phyloP scores from a whole-genome alignment of 2,329 filamentous ascomycete species.

The Neobulgaria alba region DNA sequence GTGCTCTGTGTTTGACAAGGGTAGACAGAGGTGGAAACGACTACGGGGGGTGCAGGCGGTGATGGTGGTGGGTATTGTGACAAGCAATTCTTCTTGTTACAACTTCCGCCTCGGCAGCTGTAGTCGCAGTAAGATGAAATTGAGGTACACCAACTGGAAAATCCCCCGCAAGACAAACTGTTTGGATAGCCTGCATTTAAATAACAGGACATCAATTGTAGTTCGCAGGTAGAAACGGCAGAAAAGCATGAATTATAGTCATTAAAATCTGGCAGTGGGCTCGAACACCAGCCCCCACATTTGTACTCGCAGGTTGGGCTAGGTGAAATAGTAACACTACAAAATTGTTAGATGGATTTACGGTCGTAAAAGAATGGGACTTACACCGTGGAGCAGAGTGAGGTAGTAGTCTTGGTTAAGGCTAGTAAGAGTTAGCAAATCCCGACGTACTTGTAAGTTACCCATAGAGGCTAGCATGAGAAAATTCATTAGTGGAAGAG shows the following conservation, averaged over 20 bases:
- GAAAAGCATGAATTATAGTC: conserved; percentile 35
- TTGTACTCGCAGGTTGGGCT: conserved; percentile 45
- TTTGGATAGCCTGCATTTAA: conserved; percentile 41
- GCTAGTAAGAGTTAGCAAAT: conserved; percentile 14
- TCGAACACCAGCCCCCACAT: conserved; percentile 45
- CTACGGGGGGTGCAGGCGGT: conserved; percentile 31
- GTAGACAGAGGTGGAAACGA: conserved; percentile 30
- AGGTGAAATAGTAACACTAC: conserved; percentile 23
- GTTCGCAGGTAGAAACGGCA: conserved; percentile 33
- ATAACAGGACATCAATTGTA: conserved; percentile 45
- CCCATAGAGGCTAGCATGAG: too few relatives aligned
- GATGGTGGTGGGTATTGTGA: conserved; percentile 34
- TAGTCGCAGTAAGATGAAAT: conserved; percentile 37
- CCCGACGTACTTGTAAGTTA: too few relatives aligned
- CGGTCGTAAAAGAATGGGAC: neutral
- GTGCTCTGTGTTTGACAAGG: conserved; percentile 23
- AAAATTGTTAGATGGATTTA: neutral
- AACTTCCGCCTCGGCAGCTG: conserved; percentile 30
- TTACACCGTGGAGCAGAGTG: conserved; percentile 40
- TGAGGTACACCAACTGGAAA: conserved; percentile 40
- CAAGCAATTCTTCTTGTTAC: conserved; percentile 38
- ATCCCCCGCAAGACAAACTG: conserved; percentile 42
- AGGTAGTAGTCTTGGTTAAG: conserved; percentile 30
- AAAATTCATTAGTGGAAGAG: too few relatives aligned
- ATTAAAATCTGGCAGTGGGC: conserved; percentile 40